A percentile compares a stretch with the other conserved stretches of the same genome.
These are phyloP conservation scores for Penicillium coprophilum DNA, from an alignment of 495 filamentous ascomycete genomes.

Conservation along the genomic window DNA sequence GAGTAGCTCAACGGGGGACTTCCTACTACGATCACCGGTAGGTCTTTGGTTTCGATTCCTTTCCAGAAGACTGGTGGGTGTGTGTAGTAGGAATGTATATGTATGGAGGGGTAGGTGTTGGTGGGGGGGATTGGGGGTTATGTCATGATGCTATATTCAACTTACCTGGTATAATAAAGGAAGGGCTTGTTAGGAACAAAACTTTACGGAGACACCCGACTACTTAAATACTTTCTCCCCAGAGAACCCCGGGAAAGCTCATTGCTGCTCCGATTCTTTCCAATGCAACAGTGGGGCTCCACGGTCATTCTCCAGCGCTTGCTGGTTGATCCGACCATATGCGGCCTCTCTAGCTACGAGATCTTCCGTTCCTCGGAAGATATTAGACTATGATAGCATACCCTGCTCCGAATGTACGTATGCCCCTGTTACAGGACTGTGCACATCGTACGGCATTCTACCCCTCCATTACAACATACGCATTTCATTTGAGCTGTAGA, in stretches of 20 bases:
- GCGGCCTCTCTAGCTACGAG: slow-evolving; percentile 37
- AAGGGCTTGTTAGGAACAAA: slow-evolving; percentile 19
- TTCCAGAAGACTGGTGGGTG: slow-evolving; percentile 8
- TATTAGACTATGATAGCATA: slow-evolving; percentile 26
- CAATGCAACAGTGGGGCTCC: slow-evolving; percentile 43
- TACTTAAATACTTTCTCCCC: slow-evolving; percentile 29
- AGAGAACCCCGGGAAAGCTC: slow-evolving; percentile 33
- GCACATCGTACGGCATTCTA: background rate
- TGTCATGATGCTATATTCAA: slow-evolving; percentile 17
- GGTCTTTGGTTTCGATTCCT: slow-evolving; percentile 15
- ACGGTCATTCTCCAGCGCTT: slow-evolving; percentile 26
- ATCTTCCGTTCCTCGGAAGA: slow-evolving; percentile 47
- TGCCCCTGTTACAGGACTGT: background rate
- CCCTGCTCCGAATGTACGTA: slow-evolving; percentile 9
- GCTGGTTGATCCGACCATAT: slow-evolving; percentile 37
- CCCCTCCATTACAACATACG: slow-evolving; percentile 1
- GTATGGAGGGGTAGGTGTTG: slow-evolving; percentile 10
- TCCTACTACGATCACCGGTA: slow-evolving; percentile 21
- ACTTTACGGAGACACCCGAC: slow-evolving; percentile 29
- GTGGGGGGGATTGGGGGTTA: slow-evolving; percentile 23
- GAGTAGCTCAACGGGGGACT: slow-evolving; percentile 22
- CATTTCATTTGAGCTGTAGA: background rate
- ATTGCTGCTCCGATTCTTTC: slow-evolving; percentile 44
- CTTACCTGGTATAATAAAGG: slow-evolving; percentile 24
- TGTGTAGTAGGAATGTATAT: slow-evolving; percentile 4